Percentiles rank a stretch among this genome's conserved stretches.
Conservation (phyloP, 495 filamentous ascomycete genomes). For the Penicillium maclennaniae region DNA sequence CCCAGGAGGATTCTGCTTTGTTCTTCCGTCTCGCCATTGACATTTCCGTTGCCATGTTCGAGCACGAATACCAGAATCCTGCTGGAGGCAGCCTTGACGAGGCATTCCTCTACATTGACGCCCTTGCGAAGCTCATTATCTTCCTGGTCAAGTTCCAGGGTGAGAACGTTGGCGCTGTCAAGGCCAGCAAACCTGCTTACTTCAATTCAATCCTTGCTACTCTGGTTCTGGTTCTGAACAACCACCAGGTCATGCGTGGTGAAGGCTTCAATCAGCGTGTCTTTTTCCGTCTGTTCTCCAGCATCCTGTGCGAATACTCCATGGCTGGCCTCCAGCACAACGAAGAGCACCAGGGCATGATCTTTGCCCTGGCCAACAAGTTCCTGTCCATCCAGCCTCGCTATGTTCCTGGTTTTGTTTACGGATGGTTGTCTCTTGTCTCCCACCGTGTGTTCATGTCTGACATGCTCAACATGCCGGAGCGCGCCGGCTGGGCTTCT, state of each 20-base stretch:
- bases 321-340: conserved; percentile 42
- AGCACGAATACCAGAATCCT: conserved; percentile 57
- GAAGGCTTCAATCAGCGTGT: conserved; percentile 83
- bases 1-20: conserved; percentile 65
- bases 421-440: conserved; percentile 78
- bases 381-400: conserved; percentile 72
- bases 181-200: conserved; percentile 57
- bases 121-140: conserved; percentile 79
- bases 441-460: conserved; percentile 87
- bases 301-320: conserved; percentile 68
- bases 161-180: conserved; percentile 54
- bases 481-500: conserved; percentile 67
- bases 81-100: conserved; percentile 58
- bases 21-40: conserved; percentile 86
- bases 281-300: conserved; percentile 88
- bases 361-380: conserved; percentile 68
- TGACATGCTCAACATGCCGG: conserved; percentile 64
- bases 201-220: conserved; percentile 73
- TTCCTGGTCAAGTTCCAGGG: conserved; percentile 68
- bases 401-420: conserved; percentile 75
- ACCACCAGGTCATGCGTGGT: conserved; percentile 76
- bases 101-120: conserved; percentile 73
- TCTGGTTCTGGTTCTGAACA: conserved; percentile 74
- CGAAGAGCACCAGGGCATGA: conserved; percentile 62
- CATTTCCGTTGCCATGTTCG: conserved; percentile 68